Evolutionary conservation across 202 grass and related monocot species (phyloP), one percentile per base, ranked within the genome.

Genomic region (Sporobolus alterniflorus): DNA sequence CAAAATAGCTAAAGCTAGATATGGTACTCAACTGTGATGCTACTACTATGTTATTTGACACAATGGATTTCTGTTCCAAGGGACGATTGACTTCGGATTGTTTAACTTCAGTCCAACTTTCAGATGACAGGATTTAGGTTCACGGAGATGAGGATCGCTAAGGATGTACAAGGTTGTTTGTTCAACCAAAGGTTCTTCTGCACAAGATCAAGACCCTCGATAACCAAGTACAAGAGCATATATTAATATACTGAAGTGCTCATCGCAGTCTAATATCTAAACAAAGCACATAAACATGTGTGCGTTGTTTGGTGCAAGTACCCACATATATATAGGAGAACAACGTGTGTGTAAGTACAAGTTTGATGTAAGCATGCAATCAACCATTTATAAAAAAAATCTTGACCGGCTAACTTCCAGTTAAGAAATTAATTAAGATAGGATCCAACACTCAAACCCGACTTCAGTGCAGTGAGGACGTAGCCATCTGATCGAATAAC

Each of bases 161-260:
- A 54, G 31, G 16, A 73, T 47, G 17, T 42, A 59, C 43, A 79
- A 41, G 44, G 36, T 39, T 39, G 36, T 39, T 8, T 26, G 39
- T 39, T 62, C 17, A 46, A 25, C 30, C 20, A 42, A 69, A 40
- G 32, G 30, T 29, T 67, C 63, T 49, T 62, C 18, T 48, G 33
- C 50, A 76, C 63, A 81, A 34, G 31, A 71, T 63, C 69, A 83
- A 63, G 71, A 50, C 50, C 32, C 67, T 76, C 18, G 25, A 42
- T 76, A 77, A 78, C 52, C 39, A 72, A 68, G 46, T 51, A 60
- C 24, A 84, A 68, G 59, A 9, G 55, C 70, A 84, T 39, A 39
- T 69, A 68, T 57, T 77, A 71, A 71, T 81, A 65, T 88, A 80
- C 70, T 49, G 84, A 5, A 15, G 36, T 39, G 29, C 28, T 30